A percentile compares a stretch with the other conserved stretches of the same genome.
Evolutionary conservation across 306 rosid genomes (phyloP).

Genomic region (Urtica urens): DNA sequence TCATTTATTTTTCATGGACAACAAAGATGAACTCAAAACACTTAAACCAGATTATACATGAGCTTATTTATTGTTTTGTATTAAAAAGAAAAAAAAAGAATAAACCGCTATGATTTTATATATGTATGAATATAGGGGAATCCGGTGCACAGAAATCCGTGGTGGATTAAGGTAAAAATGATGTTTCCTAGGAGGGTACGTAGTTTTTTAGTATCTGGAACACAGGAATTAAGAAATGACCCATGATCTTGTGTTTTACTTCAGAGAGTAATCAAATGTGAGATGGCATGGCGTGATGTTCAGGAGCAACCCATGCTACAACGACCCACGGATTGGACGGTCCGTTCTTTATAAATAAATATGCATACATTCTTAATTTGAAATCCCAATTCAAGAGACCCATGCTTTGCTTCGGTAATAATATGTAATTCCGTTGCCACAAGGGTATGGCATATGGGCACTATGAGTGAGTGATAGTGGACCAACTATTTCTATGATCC

Average conservation of each 20-base stretch:
- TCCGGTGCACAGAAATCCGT: not conserved
- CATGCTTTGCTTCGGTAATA: slow-evolving; percentile 17
- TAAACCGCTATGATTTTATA: not conserved
- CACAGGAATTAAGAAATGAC: slow-evolving; percentile 38
- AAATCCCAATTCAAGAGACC: slow-evolving; percentile 26
- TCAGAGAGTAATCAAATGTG: not conserved
- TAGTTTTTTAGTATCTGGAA: slow-evolving; percentile 43
- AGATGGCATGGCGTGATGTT: slow-evolving; percentile 33
- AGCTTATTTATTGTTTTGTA: too few species aligned
- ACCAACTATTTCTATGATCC: not conserved
- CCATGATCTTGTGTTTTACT: slow-evolving; percentile 28
- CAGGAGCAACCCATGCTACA: slow-evolving; percentile 68
- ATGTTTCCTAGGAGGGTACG: slow-evolving; percentile 63
- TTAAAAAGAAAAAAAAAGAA: not conserved
- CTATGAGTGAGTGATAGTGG: slow-evolving; percentile 24
- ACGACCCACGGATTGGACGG: slow-evolving; percentile 27
- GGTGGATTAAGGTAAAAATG: not conserved
- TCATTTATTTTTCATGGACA: too few species aligned
- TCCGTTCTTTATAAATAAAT: too few species aligned
- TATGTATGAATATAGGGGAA: not conserved
- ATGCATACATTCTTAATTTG: too few species aligned
- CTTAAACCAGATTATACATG: too few species aligned
- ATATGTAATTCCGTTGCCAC: slow-evolving; percentile 15
- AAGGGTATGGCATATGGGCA: slow-evolving; percentile 17
- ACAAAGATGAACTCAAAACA: not conserved